Evolutionary conservation across 2,329 filamentous ascomycete species (phyloP), one percentile per base, ranked within the genome.

Genomic region (Epichloe sp.): DNA sequence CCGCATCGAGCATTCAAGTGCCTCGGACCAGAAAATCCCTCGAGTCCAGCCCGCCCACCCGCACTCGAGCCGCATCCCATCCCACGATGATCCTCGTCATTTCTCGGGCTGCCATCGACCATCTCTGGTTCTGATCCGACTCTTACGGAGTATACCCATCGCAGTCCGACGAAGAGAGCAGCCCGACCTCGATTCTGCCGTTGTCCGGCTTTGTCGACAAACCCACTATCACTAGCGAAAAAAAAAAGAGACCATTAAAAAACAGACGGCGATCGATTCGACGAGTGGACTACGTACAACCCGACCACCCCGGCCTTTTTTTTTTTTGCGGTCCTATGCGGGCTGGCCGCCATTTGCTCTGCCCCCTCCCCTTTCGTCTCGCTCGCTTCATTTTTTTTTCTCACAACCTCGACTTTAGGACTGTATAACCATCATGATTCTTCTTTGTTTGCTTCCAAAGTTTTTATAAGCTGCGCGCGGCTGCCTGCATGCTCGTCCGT

Each of bases 81-180:
- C 41, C 44, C 41, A 17, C 41, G 34, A 49, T 44, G 21, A 49
- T 37, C 48, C 48, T 49, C 41, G 48, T 49, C 48, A 49, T 31
- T 44, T 31, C 42, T 44, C 34, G 41, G 48, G 41, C 41, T 43
- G 35, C 41, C 48, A 49, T 43, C 23, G 15, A 44, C 8, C 36
- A 35, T 44, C 48, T 44, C 31, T 26, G 41, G 38, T 17, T 44
- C 41, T 19, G 41, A 38, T 19, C 11, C 15, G 36, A 31, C 10
- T 31, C 31, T 31, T 31, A 31, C 1, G 31, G 31, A 31, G 26
- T 38, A 17, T 26, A 44, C n/a, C 40, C 41, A 38, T 49, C 34
- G 41, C 48, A 36, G 48, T 49, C 48, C 48, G 44, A 49, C 48
- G 34, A 31, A 11, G 34, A 49, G 41, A 31, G 26, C 7, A 31